Conservation (phyloP, 2,329 filamentous ascomycete species). For the Colletotrichum cordylinicola region DNA sequence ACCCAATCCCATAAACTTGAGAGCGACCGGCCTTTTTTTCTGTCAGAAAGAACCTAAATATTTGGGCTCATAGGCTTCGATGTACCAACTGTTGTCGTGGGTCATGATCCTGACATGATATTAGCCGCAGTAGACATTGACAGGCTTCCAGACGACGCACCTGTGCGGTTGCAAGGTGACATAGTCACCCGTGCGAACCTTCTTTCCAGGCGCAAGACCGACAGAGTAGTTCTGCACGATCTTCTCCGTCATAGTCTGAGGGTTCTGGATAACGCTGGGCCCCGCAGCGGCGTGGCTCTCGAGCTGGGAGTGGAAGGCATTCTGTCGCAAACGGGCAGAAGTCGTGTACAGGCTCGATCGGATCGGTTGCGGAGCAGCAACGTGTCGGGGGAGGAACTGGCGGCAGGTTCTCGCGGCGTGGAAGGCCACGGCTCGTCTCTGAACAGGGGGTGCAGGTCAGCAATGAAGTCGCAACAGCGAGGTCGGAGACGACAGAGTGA, state of each 20-base stretch:
- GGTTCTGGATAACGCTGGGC: conserved; percentile 33
- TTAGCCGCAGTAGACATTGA: conserved; percentile 42
- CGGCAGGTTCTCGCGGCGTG: conserved; percentile 35
- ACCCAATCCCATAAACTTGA: not conserved
- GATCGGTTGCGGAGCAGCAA: not conserved
- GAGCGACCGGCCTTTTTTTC: not conserved
- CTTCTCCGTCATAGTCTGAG: conserved; percentile 91
- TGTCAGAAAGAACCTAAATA: not conserved
- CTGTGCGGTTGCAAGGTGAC: conserved; percentile 70
- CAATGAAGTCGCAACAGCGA: not conserved
- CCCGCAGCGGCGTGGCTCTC: conserved; percentile 56
- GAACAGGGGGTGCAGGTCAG: not conserved
- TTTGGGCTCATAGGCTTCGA: conserved; percentile 41
- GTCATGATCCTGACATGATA: conserved; percentile 62
- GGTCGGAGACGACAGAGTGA: not conserved
- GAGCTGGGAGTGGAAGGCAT: conserved; percentile 69
- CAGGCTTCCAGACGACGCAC: conserved; percentile 31
- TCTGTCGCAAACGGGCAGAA: conserved; percentile 37
- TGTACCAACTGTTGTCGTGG: conserved; percentile 83
- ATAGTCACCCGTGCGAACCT: conserved; percentile 82
- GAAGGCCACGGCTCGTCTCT: conserved; percentile 34
- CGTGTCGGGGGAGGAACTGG: conserved; percentile 53
- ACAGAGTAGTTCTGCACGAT: conserved; percentile 85
- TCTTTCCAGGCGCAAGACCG: conserved; percentile 77
- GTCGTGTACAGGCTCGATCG: conserved; percentile 10